phyloP scores from a whole-genome alignment of 352 stramenopile species.

The Globisporangium yorkense region DNA sequence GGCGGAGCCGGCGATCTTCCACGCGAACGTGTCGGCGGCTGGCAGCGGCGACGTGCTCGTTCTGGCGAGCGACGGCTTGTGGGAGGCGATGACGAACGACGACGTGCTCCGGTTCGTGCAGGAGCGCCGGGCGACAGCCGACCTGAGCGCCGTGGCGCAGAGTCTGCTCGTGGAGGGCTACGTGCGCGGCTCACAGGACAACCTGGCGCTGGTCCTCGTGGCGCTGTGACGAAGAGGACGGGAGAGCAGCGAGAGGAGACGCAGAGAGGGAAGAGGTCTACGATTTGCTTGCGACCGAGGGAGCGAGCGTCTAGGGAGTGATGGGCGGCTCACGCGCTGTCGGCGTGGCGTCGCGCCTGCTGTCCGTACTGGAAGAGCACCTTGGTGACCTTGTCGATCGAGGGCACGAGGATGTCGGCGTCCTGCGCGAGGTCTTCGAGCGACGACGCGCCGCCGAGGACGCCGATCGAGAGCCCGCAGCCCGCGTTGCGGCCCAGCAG shows the following conservation, averaged over 20 bases:
- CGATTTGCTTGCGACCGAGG: not conserved
- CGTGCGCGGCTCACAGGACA: slow-evolving; percentile 93
- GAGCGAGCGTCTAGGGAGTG: not conserved
- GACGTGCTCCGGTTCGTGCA: slow-evolving; percentile 48
- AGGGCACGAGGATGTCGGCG: slow-evolving; percentile 79
- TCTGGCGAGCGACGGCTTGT: slow-evolving; percentile 72
- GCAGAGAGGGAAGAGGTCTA: too few species aligned
- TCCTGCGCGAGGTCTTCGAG: slow-evolving; percentile 78
- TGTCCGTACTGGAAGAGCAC: slow-evolving; percentile 82
- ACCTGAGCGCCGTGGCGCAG: slow-evolving; percentile 71
- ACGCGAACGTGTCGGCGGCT: slow-evolving; percentile 11
- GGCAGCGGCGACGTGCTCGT: slow-evolving; percentile 25
- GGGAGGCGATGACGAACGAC: slow-evolving; percentile 56
- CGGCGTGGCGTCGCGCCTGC: slow-evolving; percentile 55
- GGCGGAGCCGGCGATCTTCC: slow-evolving; percentile 72
- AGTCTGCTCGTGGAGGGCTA: slow-evolving; percentile 89
- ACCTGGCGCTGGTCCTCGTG: slow-evolving; percentile 85
- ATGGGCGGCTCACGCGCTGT: slow-evolving; percentile 13
- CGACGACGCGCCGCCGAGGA: slow-evolving; percentile 73
- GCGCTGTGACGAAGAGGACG: slow-evolving; percentile 2
- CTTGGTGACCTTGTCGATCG: slow-evolving; percentile 69
- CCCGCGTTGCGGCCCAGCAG: slow-evolving; percentile 69
- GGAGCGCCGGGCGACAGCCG: slow-evolving; percentile 11
- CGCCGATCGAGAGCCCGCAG: slow-evolving; percentile 69
- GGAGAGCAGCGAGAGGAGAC: too few species aligned